Conservation (phyloP, 2,329 filamentous ascomycete genomes). For the Alternaria ventricosa region DNA sequence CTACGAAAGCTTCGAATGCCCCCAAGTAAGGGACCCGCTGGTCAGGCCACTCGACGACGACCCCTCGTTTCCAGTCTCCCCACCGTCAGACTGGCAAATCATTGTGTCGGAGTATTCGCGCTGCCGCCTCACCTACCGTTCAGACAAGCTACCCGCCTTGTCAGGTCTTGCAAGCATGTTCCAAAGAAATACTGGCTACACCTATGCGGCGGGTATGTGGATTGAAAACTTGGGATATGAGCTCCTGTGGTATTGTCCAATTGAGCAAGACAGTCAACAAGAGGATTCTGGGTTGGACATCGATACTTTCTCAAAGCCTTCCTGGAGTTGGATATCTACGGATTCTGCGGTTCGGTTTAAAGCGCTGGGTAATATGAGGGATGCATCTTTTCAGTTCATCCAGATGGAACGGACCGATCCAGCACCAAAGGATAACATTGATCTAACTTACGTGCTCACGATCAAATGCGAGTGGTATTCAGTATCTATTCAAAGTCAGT, state of each 20-base stretch:
- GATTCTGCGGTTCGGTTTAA: background rate
- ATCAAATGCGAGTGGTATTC: background rate
- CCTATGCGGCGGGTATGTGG: background rate
- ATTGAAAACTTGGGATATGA: background rate
- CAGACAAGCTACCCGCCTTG: background rate
- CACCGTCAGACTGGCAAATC: background rate
- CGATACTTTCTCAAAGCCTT: background rate
- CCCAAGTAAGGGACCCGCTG: too few relatives aligned
- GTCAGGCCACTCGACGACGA: too few relatives aligned
- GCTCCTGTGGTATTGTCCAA: too few relatives aligned
- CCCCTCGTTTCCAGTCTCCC: too few relatives aligned
- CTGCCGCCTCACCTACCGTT: background rate
- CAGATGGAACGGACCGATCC: background rate
- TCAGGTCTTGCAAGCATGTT: background rate
- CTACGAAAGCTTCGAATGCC: too few relatives aligned
- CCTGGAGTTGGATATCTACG: background rate
- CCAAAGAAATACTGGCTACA: background rate
- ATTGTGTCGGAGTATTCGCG: background rate
- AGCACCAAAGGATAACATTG: background rate
- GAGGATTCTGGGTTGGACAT: background rate
- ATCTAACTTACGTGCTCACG: background rate
- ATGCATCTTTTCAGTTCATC: background rate
- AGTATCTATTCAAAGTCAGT: background rate
- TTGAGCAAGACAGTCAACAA: too few relatives aligned
- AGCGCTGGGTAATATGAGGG: background rate